Percentiles rank a stretch among this genome's conserved stretches.
Evolutionary conservation across 2,329 filamentous ascomycete genomes (phyloP).

Genomic region (Juglanconis sp.): DNA sequence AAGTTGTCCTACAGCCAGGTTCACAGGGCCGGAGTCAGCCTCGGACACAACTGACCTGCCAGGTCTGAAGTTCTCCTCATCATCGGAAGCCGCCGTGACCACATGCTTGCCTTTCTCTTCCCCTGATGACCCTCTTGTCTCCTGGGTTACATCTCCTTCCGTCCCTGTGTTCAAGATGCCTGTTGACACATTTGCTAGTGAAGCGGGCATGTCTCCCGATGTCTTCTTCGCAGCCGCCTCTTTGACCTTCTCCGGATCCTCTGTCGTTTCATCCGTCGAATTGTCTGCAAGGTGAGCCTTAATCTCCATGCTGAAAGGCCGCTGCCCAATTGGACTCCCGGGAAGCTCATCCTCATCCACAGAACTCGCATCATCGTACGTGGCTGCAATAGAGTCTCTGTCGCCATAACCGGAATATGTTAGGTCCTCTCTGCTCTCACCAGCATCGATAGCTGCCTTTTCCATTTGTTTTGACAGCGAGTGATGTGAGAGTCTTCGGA

Average conservation of each 20-base stretch:
- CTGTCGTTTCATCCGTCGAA: not conserved
- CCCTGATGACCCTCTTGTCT: slow-evolving; percentile 14
- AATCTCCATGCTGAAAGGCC: slow-evolving; percentile 35
- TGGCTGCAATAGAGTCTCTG: slow-evolving; percentile 54
- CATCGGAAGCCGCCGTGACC: slow-evolving; percentile 17
- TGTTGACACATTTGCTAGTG: slow-evolving; percentile 8
- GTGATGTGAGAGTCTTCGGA: slow-evolving; percentile 42
- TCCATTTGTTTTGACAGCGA: slow-evolving; percentile 22
- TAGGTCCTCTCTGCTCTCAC: slow-evolving; percentile 45
- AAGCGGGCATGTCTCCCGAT: slow-evolving; percentile 6
- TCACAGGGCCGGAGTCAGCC: slow-evolving; percentile 40
- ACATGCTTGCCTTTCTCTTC: slow-evolving; percentile 19
- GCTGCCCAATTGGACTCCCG: slow-evolving; percentile 24
- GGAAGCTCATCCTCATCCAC: slow-evolving; percentile 34
- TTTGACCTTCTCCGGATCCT: not conserved
- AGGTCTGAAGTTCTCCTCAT: slow-evolving; percentile 24
- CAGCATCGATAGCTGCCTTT: slow-evolving; percentile 21
- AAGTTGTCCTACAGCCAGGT: slow-evolving; percentile 59
- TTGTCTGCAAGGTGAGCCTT: slow-evolving; percentile 34
- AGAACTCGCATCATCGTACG: slow-evolving; percentile 51
- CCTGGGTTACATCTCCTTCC: not conserved
- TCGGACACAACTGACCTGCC: slow-evolving; percentile 40
- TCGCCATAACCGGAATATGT: slow-evolving; percentile 36
- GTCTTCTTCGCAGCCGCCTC: slow-evolving; percentile 3
- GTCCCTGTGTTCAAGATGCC: slow-evolving; percentile 20